Evolutionary conservation across 495 filamentous ascomycete genomes (phyloP).

Genomic region (Xylaria longipes): DNA sequence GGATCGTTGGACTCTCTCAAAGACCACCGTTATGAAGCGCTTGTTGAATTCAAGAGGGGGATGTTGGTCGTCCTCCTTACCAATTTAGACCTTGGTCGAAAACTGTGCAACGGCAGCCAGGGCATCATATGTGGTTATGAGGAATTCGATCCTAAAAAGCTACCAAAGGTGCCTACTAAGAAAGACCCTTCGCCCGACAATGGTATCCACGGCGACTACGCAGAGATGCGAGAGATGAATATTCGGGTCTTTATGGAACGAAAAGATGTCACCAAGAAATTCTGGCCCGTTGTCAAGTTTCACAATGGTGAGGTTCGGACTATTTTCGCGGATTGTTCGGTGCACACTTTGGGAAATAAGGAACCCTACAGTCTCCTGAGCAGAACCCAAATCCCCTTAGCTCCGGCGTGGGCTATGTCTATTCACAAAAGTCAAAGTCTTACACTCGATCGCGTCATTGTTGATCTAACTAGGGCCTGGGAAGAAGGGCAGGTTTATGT

Average conservation of each 20-base stretch:
- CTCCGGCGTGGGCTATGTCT: slow-evolving; percentile 90
- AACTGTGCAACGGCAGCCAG: slow-evolving; percentile 88
- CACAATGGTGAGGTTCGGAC: slow-evolving; percentile 42
- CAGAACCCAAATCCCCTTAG: slow-evolving; percentile 83
- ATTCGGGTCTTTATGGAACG: slow-evolving; percentile 41
- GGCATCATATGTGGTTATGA: slow-evolving; percentile 83
- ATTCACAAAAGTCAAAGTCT: slow-evolving; percentile 97
- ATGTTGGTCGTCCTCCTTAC: slow-evolving; percentile 94
- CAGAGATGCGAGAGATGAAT: slow-evolving; percentile 48
- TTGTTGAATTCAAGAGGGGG: slow-evolving; percentile 78
- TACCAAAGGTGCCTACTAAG: slow-evolving; percentile 46
- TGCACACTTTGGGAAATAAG: slow-evolving; percentile 54
- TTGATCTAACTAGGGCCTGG: slow-evolving; percentile 83
- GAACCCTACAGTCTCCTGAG: slow-evolving; percentile 65
- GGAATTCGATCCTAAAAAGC: slow-evolving; percentile 62
- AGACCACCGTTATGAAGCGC: slow-evolving; percentile 59
- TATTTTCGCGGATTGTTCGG: slow-evolving; percentile 56
- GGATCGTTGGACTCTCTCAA: slow-evolving; percentile 60
- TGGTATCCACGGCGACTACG: slow-evolving; percentile 42
- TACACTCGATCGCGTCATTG: slow-evolving; percentile 88
- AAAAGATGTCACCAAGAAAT: slow-evolving; percentile 32
- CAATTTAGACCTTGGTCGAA: slow-evolving; percentile 75
- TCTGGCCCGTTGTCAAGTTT: slow-evolving; percentile 83
- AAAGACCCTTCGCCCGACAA: slow-evolving; percentile 26
- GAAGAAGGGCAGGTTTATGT: slow-evolving; percentile 91